phyloP scores from a whole-genome alignment of 495 filamentous ascomycete genomes.

The Recurvomyces mirabilis region DNA sequence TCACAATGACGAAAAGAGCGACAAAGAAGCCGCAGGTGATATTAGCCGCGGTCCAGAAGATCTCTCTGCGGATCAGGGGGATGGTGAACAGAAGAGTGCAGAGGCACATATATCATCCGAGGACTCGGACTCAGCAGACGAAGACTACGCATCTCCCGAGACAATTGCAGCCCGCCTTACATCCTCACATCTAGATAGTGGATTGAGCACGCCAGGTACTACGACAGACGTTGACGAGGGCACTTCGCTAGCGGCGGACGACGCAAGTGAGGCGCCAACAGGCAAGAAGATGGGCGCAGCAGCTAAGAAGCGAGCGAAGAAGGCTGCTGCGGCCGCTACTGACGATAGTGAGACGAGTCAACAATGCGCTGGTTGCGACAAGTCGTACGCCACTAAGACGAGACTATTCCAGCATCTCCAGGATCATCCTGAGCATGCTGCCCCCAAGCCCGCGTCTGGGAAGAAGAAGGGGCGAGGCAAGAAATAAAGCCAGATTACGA shows the following conservation, averaged over 20 bases:
- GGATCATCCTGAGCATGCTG: slow-evolving; percentile 22
- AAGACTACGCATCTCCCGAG: slow-evolving; percentile 27
- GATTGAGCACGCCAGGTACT: not conserved
- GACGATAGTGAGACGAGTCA: slow-evolving; percentile 30
- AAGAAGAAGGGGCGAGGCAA: slow-evolving; percentile 21
- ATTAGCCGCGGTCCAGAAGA: not conserved
- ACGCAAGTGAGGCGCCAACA: not conserved
- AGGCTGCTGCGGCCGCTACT: slow-evolving; percentile 44
- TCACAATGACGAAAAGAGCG: not conserved
- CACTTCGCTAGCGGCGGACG: not conserved
- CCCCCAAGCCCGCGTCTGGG: slow-evolving; percentile 18
- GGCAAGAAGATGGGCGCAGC: slow-evolving; percentile 66
- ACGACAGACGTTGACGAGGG: slow-evolving; percentile 5
- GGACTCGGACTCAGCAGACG: slow-evolving; percentile 11
- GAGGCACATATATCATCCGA: not conserved
- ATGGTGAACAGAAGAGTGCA: too few species aligned
- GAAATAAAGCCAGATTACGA: slow-evolving; percentile 15
- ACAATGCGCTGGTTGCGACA: slow-evolving; percentile 51
- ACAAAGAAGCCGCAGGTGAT: not conserved
- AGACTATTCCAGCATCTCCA: slow-evolving; percentile 66
- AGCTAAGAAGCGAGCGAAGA: slow-evolving; percentile 77
- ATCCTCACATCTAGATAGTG: not conserved
- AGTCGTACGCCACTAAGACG: slow-evolving; percentile 53
- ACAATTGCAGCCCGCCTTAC: slow-evolving; percentile 25
- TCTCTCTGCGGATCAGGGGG: not conserved